Base-by-base conservation (phyloP, 108 stramenopile species). In the Stephanodiscus minutulus region DNA sequence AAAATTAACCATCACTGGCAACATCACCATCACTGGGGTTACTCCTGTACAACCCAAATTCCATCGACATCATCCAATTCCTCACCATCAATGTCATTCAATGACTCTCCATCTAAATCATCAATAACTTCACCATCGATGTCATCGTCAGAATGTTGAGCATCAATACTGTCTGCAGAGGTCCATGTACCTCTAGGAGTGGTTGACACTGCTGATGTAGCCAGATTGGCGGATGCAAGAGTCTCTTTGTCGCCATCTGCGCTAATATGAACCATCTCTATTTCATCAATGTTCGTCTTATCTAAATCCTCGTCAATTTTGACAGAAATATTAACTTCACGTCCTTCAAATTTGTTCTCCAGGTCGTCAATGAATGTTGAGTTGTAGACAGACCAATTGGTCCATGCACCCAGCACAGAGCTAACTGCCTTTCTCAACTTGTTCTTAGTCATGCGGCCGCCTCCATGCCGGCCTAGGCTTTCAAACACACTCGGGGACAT, bases 401-500 rank as follows among this genome's bases (percentile, higher is more conserved):
- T 88, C 93, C 93, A 94, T 13, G 93, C 93, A 22, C 81, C 79
- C 28, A 94, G 62, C 7, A 94, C 89, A 17, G 83, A 77, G 18
- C 82, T 71, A 1, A 94, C 88, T 21, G 88, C 87, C 15, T 39
- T 84, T n/a, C 77, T 59, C 43, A 94, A 36, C 54, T 90, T 91
- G 62, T 88, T 85, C 70, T 82, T 87, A 0, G 89, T 86, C 79
- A 91, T 86, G 21, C 93, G 74, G 12, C 93, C 93, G 21, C 76
- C 70, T 27, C 86, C 85, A 76, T 86, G 78, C 53, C 68, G 41
- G 7, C 91, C 91, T 18, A 94, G 64, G 56, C 81, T 82, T 46
- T 78, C 69, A 70, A 94, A 94, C 22, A 94, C 85, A 44, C 88
- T 88, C n/a, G 89, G 85, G 18, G 91, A 83, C 93, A 94, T 90